These are phyloP conservation scores for Blastocladiella emersonii DNA, from an alignment of 371 early-diverging fungal species.

Conservation along the genomic window DNA sequence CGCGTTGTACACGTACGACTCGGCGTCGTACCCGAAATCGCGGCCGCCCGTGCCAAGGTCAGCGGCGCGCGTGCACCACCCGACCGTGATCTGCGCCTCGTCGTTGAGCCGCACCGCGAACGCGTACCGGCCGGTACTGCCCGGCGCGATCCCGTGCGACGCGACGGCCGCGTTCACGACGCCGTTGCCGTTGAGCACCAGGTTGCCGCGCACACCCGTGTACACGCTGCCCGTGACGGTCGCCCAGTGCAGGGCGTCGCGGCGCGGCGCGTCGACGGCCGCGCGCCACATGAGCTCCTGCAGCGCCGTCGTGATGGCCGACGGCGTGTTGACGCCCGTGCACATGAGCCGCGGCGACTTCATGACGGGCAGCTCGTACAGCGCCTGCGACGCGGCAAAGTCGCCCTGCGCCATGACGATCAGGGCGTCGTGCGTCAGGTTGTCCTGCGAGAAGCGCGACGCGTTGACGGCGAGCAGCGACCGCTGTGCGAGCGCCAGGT, in stretches of 20 bases:
- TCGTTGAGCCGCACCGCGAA: not conserved
- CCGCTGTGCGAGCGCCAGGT: not conserved
- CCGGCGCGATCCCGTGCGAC: not conserved
- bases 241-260: not conserved
- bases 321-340: not conserved
- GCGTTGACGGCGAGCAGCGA: not conserved
- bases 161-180: not conserved
- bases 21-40: not conserved
- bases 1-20: not conserved
- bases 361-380: not conserved
- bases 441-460: not conserved
- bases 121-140: not conserved
- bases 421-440: not conserved
- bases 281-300: not conserved
- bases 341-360: not conserved
- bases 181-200: not conserved
- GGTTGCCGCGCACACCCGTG: not conserved
- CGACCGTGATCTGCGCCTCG: not conserved
- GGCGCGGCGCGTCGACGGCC: not conserved
- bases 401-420: not conserved
- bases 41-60: no score
- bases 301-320: not conserved
- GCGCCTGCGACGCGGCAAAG: not conserved
- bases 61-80: not conserved
- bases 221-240: not conserved